Evolutionary conservation across 73 alveolate genomes (phyloP), one percentile per base, ranked within the genome.

Genomic region (Paramecium caudatum): DNA sequence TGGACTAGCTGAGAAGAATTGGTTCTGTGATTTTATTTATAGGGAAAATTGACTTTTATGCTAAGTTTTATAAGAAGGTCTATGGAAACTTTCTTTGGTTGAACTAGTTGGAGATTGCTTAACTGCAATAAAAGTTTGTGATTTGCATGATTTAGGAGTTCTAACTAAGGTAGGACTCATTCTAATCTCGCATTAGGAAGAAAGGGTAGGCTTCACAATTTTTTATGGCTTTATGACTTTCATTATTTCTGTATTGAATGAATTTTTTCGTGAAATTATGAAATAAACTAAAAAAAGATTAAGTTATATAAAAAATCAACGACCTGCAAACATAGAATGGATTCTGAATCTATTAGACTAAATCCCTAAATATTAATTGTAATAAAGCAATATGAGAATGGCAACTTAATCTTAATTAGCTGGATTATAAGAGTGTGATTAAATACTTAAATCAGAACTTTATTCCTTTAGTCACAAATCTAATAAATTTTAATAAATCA

Each of bases 271-370:
- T 55, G 80, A 55, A 55, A 55, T 23, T 55, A 74, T 74, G 88
- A 74, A 74, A 45, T 74, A 74, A 74, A 21, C 23, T 37, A 74
- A 45, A 39, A 37, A 37, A 21, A 74, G 88, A 45, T 30, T 74
- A 43, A 74, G 88, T 39, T 74, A 74, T 43, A 74, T 41, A 45
- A 74, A 45, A 17, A 65, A 30, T 65, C 55, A 65, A 36, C 27
- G 34, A 43, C 50, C 83, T 33, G 65, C 62, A 12, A 74, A 74
- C 46, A 74, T 74, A 2, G 88, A 74, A 74, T 74, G 88, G 88
- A 74, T 74, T 16, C 32, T 74, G 43, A 74, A 74, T 74, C 68
- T 74, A 15, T 47, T 74, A 2, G 88, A 74, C 32, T 41, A 74
- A 23, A 74, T 74, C 21, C 88, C 88, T 74, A 74, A 74, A n/a